phyloP scores from a whole-genome alignment of 1,284 basidiomycete genomes.

The Tilletia caries region DNA sequence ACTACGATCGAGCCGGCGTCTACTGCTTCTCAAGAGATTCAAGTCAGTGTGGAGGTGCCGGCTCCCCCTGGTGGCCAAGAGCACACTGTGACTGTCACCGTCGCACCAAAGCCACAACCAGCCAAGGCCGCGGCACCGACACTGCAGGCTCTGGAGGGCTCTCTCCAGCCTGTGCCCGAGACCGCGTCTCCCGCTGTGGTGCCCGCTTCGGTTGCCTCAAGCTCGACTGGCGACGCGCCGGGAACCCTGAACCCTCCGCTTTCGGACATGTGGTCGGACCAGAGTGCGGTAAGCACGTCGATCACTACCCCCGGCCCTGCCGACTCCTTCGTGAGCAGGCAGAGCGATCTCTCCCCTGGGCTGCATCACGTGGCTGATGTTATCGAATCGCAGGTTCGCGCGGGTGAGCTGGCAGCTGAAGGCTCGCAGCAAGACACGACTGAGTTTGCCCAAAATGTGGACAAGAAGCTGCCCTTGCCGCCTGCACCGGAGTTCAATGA shows the following conservation, averaged over 20 bases:
- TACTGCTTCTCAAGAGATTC: not conserved
- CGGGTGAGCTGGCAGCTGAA: not conserved
- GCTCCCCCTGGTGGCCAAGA: not conserved
- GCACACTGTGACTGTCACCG: not conserved
- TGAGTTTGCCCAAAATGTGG: not conserved
- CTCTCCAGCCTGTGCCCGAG: not conserved
- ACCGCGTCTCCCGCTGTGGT: not conserved
- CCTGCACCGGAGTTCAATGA: slow-evolving; percentile 29
- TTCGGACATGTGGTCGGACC: slow-evolving; percentile 28
- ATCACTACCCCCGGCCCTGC: slow-evolving; percentile 32
- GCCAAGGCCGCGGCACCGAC: not conserved
- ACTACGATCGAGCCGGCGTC: not conserved
- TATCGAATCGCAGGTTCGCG: slow-evolving; percentile 9
- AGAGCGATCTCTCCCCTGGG: slow-evolving; percentile 4
- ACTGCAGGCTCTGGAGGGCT: not conserved
- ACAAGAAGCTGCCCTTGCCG: slow-evolving; percentile 38
- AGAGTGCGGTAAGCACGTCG: slow-evolving; percentile 33
- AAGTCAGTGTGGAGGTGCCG: not conserved
- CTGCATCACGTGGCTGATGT: slow-evolving; percentile 5
- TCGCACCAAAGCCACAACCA: not conserved
- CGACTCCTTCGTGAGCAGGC: slow-evolving; percentile 16
- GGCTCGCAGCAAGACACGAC: too few species aligned
- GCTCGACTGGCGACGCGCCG: not conserved
- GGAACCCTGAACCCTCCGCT: slow-evolving; percentile 1
- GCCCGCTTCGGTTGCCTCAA: slow-evolving; percentile 1